These are phyloP conservation scores for Flammula alnicola DNA, from an alignment of 1,284 basidiomycete species.

Conservation along the genomic window DNA sequence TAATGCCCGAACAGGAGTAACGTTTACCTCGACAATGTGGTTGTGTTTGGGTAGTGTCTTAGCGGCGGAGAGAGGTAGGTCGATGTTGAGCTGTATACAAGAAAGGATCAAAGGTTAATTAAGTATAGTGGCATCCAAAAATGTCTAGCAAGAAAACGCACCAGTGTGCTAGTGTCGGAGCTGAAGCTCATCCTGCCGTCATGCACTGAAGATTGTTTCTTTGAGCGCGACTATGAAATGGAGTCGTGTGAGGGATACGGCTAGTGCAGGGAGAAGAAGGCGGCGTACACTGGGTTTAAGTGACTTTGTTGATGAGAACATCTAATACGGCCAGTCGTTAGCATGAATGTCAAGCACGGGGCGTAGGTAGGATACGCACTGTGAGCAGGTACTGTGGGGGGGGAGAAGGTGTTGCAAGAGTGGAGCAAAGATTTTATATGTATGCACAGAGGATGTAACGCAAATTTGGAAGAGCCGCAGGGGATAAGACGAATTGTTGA, in stretches of 20 bases:
- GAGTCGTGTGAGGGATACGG: constrained; percentile 3
- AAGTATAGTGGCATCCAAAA: background rate
- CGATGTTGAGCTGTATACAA: constrained; percentile 23
- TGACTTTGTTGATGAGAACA: constrained; percentile 20
- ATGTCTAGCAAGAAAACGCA: constrained; percentile 11
- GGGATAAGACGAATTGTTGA: background rate
- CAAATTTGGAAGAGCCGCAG: background rate
- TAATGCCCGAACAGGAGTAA: constrained; percentile 2
- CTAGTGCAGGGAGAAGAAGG: background rate
- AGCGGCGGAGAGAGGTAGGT: constrained; percentile 18
- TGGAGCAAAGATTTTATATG: background rate
- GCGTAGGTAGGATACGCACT: background rate
- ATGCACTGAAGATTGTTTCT: constrained; percentile 18
- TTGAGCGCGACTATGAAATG: constrained; percentile 15
- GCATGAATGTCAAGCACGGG: background rate
- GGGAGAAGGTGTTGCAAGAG: background rate
- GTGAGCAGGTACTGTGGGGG: background rate
- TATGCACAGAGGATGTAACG: background rate
- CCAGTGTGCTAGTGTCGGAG: constrained; percentile 28
- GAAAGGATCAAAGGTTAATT: constrained; percentile 10
- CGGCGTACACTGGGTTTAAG: constrained; percentile 7
- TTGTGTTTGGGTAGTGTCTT: constrained; percentile 19
- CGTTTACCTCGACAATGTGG: constrained; percentile 7
- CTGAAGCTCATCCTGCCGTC: constrained; percentile 29
- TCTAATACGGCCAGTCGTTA: constrained; percentile 3